Evolutionary conservation across 2,329 filamentous ascomycete species (phyloP), one percentile per base, ranked within the genome.

Genomic region (Aureobasidium mangrovei): DNA sequence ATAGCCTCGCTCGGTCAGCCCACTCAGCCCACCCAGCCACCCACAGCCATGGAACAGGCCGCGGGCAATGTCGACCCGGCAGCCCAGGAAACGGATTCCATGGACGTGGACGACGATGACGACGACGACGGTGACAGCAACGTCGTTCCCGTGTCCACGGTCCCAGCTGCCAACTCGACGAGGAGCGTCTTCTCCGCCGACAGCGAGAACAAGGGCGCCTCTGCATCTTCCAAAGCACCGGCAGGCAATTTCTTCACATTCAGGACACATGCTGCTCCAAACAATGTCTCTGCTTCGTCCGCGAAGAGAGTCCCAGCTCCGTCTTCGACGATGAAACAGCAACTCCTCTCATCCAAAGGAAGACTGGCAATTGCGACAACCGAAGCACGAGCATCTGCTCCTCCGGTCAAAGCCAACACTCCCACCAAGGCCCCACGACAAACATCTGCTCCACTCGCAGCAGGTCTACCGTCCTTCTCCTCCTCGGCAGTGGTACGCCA

Each of bases 31-130:
- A 18, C 18, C 32, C 32, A 35, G 32, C 7, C 7, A 53, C 40
- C 49, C 8, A 36, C 49, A 2, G 40, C 40, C 5, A 44, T 43
- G 40, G 49, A 53, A 27, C 49, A 44, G 24, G 49, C 40, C 12
- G 40, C 49, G 12, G 49, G 40, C 4, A 7, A 43, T 5, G 7
- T 53, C 3, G n/a, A 40, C 38, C 5, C 7, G 38, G 38, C 35
- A 43, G 7, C 40, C 9, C 31, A 38, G 3, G 49, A 44, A 6
- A 24, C 28, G 29, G 39, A 53, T 4, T 12, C 26, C 1, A 53
- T 53, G 40, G 40, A 53, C 5, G 2, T 53, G 4, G 49, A 53
- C 49, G 32, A 43, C 10, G 40, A 43, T n/a, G 27, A 29, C 5
- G 32, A 53, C 18, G 4, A 36, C 4, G 48, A 43, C 24, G 24